Conservation (phyloP, 441 rosid species). For the Theobroma grandiflorum region DNA sequence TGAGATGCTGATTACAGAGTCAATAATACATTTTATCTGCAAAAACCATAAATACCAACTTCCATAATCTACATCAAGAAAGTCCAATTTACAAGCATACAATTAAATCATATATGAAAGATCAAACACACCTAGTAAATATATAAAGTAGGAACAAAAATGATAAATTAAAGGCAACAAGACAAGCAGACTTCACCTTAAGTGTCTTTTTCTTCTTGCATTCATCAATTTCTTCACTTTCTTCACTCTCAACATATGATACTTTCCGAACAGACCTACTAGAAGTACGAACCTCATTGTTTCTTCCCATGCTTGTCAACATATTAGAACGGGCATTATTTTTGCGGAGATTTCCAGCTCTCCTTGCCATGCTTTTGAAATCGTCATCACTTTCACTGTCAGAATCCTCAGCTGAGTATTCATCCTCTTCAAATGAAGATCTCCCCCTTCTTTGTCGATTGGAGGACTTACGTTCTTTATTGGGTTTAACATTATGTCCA, state of each 20-base stretch:
- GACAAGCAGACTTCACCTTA: slow-evolving; percentile 60
- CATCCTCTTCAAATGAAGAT: slow-evolving; percentile 73
- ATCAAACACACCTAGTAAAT: neutral
- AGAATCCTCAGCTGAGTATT: slow-evolving; percentile 76
- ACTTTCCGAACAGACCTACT: slow-evolving; percentile 93
- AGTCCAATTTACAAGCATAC: slow-evolving; percentile 10
- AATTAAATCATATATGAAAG: neutral
- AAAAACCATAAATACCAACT: neutral
- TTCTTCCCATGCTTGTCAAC: slow-evolving; percentile 52
- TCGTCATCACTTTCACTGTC: slow-evolving; percentile 72
- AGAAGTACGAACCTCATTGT: slow-evolving; percentile 90
- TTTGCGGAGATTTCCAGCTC: slow-evolving; percentile 74
- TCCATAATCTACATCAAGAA: slow-evolving; percentile 10
- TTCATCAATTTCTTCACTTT: slow-evolving; percentile 94
- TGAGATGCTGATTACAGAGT: slow-evolving; percentile 1
- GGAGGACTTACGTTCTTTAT: slow-evolving; percentile 60
- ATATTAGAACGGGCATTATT: slow-evolving; percentile 60
- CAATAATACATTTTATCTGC: neutral
- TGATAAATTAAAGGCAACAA: neutral
- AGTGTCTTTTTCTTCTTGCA: slow-evolving; percentile 70
- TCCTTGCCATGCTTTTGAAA: slow-evolving; percentile 65
- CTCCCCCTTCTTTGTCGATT: slow-evolving; percentile 72
- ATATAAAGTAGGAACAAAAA: neutral
- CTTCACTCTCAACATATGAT: slow-evolving; percentile 99
- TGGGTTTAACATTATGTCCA: slow-evolving; percentile 55